These are phyloP conservation scores for Tetrahymena malaccensis DNA, from an alignment of 73 alveolate species.

Conservation along the genomic window DNA sequence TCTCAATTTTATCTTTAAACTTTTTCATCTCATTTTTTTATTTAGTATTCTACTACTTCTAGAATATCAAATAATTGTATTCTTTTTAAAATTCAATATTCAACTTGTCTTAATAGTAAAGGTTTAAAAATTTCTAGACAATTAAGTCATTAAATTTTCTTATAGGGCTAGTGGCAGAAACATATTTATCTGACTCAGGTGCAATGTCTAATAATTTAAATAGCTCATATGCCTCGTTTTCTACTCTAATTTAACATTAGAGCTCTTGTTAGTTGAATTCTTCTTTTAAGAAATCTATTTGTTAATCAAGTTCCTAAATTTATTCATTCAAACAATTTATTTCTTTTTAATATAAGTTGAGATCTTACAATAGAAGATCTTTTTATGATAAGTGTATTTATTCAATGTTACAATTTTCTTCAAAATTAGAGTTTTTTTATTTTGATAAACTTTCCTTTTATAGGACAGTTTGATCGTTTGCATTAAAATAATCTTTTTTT, in stretches of 20 bases:
- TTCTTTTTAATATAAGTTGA: neutral
- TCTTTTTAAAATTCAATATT: neutral
- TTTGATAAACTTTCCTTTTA: too few relatives aligned
- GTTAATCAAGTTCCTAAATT: neutral
- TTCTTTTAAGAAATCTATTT: neutral
- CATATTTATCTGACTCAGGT: neutral
- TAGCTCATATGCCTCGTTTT: neutral
- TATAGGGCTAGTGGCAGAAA: neutral
- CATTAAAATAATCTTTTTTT: too few relatives aligned
- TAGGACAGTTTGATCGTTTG: neutral
- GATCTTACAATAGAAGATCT: neutral
- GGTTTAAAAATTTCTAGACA: neutral
- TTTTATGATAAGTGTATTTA: too few relatives aligned
- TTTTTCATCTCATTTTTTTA: neutral
- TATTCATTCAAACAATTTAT: neutral
- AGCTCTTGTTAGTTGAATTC: neutral
- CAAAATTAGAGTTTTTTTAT: too few relatives aligned
- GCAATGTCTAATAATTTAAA: neutral
- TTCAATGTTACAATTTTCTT: neutral
- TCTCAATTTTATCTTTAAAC: neutral
- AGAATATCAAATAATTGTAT: neutral
- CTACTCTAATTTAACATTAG: neutral
- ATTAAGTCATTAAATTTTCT: neutral
- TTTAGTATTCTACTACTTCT: neutral
- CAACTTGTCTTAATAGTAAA: neutral